These are phyloP conservation scores for Tardiomyces digboiensis DNA, from an alignment of 1,139 yeast species.

Conservation along the genomic window DNA sequence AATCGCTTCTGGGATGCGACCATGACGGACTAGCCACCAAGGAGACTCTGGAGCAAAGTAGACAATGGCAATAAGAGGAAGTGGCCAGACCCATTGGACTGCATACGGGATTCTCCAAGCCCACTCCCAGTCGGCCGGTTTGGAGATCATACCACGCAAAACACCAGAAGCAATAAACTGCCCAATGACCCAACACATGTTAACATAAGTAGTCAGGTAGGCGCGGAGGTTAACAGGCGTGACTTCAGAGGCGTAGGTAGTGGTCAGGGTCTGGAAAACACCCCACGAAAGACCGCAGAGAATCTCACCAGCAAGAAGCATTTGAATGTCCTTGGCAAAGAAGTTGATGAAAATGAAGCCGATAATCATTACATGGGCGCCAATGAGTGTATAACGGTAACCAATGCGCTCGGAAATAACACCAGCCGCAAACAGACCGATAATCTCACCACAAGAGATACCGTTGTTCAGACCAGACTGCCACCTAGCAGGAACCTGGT, in stretches of 20 bases:
- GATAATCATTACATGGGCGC: constrained; percentile 22
- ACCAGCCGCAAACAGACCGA: constrained; percentile 34
- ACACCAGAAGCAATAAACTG: constrained; percentile 36
- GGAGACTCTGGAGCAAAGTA: constrained; percentile 48
- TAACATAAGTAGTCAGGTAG: constrained; percentile 35
- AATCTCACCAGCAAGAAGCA: constrained; percentile 35
- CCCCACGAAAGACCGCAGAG: constrained; percentile 40
- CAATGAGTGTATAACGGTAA: constrained; percentile 30
- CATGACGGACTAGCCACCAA: constrained; percentile 39
- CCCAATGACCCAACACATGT: constrained; percentile 38
- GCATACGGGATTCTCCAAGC: constrained; percentile 40
- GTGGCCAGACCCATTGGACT: constrained; percentile 54
- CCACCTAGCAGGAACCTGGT: constrained; percentile 35
- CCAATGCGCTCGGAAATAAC: constrained; percentile 32
- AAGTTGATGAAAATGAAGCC: constrained; percentile 35
- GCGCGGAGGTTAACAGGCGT: constrained; percentile 36
- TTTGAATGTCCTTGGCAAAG: constrained; percentile 31
- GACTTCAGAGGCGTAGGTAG: constrained; percentile 39
- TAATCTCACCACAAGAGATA: constrained; percentile 25
- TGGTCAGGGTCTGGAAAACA: constrained; percentile 35
- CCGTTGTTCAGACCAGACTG: constrained; percentile 35
- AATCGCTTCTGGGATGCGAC: constrained; percentile 32
- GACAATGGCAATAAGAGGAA: constrained; percentile 39
- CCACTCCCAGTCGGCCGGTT: constrained; percentile 14
- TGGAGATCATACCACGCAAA: constrained; percentile 22